Base-by-base conservation (phyloP, 352 stramenopile species). In the Pilasporangium apinafurcum region DNA sequence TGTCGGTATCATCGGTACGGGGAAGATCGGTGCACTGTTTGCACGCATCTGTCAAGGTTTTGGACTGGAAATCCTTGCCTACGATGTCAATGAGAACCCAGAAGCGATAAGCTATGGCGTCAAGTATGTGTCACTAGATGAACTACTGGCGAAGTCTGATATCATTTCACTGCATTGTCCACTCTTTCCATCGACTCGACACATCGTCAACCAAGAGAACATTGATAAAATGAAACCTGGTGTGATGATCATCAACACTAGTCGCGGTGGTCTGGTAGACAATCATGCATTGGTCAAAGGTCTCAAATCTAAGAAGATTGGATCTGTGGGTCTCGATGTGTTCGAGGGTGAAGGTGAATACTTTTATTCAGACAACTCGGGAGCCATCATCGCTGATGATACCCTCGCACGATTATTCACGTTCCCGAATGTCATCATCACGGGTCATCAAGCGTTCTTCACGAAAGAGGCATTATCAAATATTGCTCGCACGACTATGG, bases 241-340 rank as follows among this genome's bases (percentile, higher is more conserved):
- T 13, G 83, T 96, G 3, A 80, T 93, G 51, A 53, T 97, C 9
- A 95, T 97, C 53, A 97, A 96, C 56, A 95, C 84, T 10, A 88
- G 75, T 21, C 84, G 86, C 44, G 87, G 89, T 38, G 84, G 78
- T 13, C 55, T 96, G 6, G 79, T 96, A 28, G 77, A 96, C 51
- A 96, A 83, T 13, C 69, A 67, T 9, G 77, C 83, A 5, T 56
- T 97, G 0, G 68, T 96, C 20, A 51, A 75, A 32, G 84, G 75
- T 12, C 66, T 96, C 27, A 80, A 94, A 53, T 65, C 61, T 10
- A 64, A 78, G 35, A 83, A 92, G 39, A 83, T 97, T 33, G 67
- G 66, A 14, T 52, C 69, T 7, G 71, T 83, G 0, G 90, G 85
- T 32, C 62, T 96, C 0, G 90, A 97, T 39, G 90, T 97, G n/a